Base-by-base conservation (phyloP, 1,139 yeast genomes). In the Candida frijolesensis region DNA sequence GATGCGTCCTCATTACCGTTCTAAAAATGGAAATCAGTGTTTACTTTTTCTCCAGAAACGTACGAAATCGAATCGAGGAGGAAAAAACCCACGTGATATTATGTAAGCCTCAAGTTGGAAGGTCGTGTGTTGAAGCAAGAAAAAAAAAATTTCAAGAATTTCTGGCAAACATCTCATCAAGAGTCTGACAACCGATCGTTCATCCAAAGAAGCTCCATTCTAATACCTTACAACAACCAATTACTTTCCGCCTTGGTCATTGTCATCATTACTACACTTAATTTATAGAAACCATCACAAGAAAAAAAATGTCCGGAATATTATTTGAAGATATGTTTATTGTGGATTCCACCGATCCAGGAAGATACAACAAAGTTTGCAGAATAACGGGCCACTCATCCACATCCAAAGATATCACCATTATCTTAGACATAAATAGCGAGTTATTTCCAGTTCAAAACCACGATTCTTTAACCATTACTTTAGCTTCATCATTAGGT, bases 311-410 rank as follows among this genome's bases (percentile, higher is more conserved):
- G 96, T 85, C 95, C 52, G 78, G 88, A 57, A 87, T 95, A 44
- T 80, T 95, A 57, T 94, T 95, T 67, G 98, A 94, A 71, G 99
- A 94, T 72, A 85, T 91, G 71, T 94, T 95, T 76, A 84, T 84
- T 57, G 86, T 94, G 64, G 87, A 87, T 56, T 84, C 94, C 44
- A 86, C 89, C 48, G 99, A 94, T 67, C 73, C 87, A 34, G 96
- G 92, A 49, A 84, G 96, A 65, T 94, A 95, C 77, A 96, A 90
- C 79, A 89, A 89, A 65, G 98, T 94, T 15, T 78, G 91, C 34
- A 87, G 99, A 63, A 82, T 94, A 64, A 89, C 89, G 59, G 98
- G 95, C 27, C 84, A 83, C 54, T 89, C 97, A 22, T 87, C 95
- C 44, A 85, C 96, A 25, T 83, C 91, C 48, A 82, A 84, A 56